These are phyloP conservation scores for Ophiorrhiza pumila DNA, from an alignment of 257 asterid species.

Conservation along the genomic window DNA sequence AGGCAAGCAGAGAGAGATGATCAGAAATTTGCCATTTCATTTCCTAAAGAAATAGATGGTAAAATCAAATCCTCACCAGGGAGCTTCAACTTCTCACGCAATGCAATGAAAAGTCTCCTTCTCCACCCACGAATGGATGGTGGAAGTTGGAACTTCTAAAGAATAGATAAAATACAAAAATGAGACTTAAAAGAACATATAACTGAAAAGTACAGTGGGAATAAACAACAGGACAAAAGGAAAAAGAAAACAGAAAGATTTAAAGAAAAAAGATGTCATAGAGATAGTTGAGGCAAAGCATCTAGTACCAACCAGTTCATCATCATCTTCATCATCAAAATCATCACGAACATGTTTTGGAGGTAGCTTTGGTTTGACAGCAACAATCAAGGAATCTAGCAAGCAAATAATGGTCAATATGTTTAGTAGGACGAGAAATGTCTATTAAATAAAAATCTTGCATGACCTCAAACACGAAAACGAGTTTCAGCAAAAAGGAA, in stretches of 20 bases:
- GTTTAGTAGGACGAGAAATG: constrained; percentile 6
- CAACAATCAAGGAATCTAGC: constrained; percentile 71
- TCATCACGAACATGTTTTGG: constrained; percentile 52
- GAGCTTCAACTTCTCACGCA: constrained; percentile 66
- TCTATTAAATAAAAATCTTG: not conserved
- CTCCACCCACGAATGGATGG: constrained; percentile 77
- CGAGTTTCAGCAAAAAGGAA: not conserved
- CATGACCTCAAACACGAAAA: not conserved
- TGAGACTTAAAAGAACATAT: constrained; percentile 15
- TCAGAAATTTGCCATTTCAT: constrained; percentile 25
- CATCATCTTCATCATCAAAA: constrained; percentile 64
- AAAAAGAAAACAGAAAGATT: not conserved
- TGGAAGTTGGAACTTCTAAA: constrained; percentile 67
- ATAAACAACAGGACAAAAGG: not conserved
- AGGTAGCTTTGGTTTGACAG: constrained; percentile 83
- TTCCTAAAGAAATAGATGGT: constrained; percentile 7
- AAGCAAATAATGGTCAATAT: constrained; percentile 19
- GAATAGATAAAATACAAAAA: constrained; percentile 21
- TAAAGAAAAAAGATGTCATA: not conserved
- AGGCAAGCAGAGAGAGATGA: constrained; percentile 13
- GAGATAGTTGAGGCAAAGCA: not conserved
- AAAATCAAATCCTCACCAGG: constrained; percentile 56
- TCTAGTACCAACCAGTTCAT: constrained; percentile 64
- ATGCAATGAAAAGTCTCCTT: constrained; percentile 53
- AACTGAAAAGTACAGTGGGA: not conserved